phyloP scores from a whole-genome alignment of 2,329 filamentous ascomycete species.

The Pestalotiopsis sp. region DNA sequence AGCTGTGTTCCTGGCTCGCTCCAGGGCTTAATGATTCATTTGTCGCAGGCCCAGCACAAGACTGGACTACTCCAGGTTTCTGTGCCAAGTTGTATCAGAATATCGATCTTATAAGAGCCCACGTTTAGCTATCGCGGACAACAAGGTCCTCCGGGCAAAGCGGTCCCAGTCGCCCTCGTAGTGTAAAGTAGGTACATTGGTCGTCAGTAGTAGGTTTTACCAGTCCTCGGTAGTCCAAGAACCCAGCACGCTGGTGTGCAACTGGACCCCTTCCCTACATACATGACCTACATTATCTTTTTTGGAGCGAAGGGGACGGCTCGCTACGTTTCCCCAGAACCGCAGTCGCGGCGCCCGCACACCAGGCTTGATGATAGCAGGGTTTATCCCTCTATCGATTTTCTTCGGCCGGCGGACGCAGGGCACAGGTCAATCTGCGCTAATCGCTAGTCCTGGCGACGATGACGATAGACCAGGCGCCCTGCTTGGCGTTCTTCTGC shows the following conservation, averaged over 20 bases:
- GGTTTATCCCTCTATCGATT: constrained; percentile 9
- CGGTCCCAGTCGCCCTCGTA: too few species aligned
- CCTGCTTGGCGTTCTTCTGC: neutral
- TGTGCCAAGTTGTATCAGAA: neutral
- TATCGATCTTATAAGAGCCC: neutral
- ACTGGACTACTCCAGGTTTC: neutral
- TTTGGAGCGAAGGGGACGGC: constrained; percentile 5
- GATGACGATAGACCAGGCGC: neutral
- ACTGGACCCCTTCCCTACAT: neutral
- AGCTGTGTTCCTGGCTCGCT: neutral
- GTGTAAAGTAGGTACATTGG: too few species aligned
- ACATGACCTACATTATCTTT: neutral
- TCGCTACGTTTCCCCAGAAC: constrained; percentile 2
- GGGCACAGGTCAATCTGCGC: neutral
- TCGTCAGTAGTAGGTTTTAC: neutral
- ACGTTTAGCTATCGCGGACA: neutral
- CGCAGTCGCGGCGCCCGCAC: neutral
- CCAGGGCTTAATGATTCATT: neutral
- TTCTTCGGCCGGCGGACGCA: neutral
- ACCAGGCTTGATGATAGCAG: neutral
- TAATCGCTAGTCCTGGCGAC: neutral
- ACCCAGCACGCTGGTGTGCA: neutral
- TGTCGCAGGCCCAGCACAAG: neutral
- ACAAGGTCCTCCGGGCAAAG: too few species aligned
- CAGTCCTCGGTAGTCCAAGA: neutral